These are phyloP conservation scores for Chlorella vulgaris DNA, from an alignment of 139 green algal genomes.

Conservation along the genomic window DNA sequence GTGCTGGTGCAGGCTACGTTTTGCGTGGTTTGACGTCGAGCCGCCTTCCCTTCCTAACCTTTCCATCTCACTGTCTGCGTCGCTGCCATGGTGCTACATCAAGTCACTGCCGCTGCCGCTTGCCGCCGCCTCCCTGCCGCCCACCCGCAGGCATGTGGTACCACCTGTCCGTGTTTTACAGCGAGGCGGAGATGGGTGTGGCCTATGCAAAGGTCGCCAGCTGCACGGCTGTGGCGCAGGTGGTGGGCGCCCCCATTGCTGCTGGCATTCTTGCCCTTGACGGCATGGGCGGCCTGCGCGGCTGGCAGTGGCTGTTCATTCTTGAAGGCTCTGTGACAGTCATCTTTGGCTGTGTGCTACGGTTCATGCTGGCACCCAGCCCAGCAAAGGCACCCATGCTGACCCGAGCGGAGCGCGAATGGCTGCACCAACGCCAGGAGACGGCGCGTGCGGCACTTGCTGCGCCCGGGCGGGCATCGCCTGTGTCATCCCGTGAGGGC, in stretches of 20 bases:
- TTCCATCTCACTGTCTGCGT: too few species aligned
- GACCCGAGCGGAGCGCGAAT: slow-evolving; percentile 47
- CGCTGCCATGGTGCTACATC: background rate
- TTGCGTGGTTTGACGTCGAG: too few species aligned
- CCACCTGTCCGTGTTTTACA: slow-evolving; percentile 59
- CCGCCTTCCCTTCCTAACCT: too few species aligned
- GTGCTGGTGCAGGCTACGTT: too few species aligned
- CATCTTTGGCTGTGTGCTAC: slow-evolving; percentile 48
- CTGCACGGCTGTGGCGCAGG: slow-evolving; percentile 46
- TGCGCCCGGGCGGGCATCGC: background rate
- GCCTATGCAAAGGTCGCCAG: slow-evolving; percentile 49
- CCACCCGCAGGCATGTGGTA: slow-evolving; percentile 48
- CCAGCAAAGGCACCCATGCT: slow-evolving; percentile 57
- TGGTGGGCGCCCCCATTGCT: slow-evolving; percentile 63
- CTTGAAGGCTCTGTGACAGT: slow-evolving; percentile 57
- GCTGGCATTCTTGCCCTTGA: slow-evolving; percentile 71
- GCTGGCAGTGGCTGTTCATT: slow-evolving; percentile 83
- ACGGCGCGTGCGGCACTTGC: background rate
- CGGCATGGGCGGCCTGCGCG: slow-evolving; percentile 59
- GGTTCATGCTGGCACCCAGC: slow-evolving; percentile 27
- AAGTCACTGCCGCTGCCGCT: background rate
- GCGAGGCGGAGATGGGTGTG: slow-evolving; percentile 37
- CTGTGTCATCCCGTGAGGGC: background rate
- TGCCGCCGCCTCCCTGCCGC: background rate
- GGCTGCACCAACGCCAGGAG: slow-evolving; percentile 36